These are phyloP conservation scores for Marsdenia floribunda DNA, from an alignment of 257 asterid species.

Conservation along the genomic window DNA sequence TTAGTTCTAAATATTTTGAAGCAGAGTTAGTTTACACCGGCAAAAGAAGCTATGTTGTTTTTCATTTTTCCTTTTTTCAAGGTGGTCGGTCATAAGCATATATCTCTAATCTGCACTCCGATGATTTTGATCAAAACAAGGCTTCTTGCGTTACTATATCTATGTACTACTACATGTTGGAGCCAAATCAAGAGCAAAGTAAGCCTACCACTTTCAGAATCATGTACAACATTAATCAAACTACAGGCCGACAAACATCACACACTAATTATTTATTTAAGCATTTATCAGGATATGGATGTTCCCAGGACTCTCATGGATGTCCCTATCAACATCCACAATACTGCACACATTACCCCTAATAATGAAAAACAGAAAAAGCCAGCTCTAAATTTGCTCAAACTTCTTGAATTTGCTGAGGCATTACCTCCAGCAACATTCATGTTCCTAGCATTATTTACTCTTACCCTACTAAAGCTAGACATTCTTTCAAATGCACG, in stretches of 20 bases:
- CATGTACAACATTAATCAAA: slow-evolving; percentile 14
- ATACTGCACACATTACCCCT: slow-evolving; percentile 70
- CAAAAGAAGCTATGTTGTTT: too few relatives aligned
- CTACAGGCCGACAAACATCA: slow-evolving; percentile 18
- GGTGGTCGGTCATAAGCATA: too few relatives aligned
- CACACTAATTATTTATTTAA: slow-evolving; percentile 24
- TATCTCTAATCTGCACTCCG: too few relatives aligned
- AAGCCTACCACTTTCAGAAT: not conserved
- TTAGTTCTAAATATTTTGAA: too few relatives aligned
- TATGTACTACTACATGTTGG: too few relatives aligned
- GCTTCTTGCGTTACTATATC: not conserved
- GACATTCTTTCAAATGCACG: slow-evolving; percentile 81
- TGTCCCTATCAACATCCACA: slow-evolving; percentile 60
- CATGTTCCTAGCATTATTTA: slow-evolving; percentile 38
- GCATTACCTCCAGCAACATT: slow-evolving; percentile 50
- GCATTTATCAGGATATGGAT: slow-evolving; percentile 18
- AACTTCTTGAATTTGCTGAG: slow-evolving; percentile 44
- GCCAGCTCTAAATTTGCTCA: slow-evolving; percentile 40
- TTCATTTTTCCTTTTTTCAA: too few relatives aligned
- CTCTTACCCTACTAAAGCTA: slow-evolving; percentile 77
- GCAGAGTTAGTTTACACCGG: too few relatives aligned
- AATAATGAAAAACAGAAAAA: slow-evolving; percentile 53
- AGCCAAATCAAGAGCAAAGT: not conserved
- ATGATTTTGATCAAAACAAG: not conserved
- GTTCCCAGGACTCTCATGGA: slow-evolving; percentile 21